A percentile compares a stretch with the other conserved stretches of the same genome.
phyloP scores from a whole-genome alignment of 805 yeast genomes.

The Kodamaea sagamina region DNA sequence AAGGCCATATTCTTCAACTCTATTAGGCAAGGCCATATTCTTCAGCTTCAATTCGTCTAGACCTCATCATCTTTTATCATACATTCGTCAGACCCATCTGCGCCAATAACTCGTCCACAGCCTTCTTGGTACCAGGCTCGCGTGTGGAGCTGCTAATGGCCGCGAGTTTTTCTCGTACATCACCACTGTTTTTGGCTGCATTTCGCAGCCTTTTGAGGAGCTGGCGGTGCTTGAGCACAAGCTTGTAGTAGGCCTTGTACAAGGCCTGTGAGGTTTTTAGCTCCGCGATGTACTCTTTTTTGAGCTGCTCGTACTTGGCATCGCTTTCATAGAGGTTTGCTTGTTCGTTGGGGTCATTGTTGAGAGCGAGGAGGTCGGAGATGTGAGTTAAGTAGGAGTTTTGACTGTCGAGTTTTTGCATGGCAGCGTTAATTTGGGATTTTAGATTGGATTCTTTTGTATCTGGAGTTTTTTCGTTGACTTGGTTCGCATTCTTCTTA shows the following conservation, averaged over 20 bases:
- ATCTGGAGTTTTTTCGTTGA: background rate
- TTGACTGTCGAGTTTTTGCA: conserved; percentile 16
- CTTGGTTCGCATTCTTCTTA: too few relatives aligned
- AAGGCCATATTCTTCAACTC: too few relatives aligned
- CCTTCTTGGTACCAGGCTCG: background rate
- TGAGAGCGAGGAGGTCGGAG: conserved; percentile 20
- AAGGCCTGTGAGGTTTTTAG: conserved; percentile 27
- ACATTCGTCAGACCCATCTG: background rate
- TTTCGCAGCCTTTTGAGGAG: conserved; percentile 4
- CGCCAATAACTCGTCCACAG: conserved; percentile 7
- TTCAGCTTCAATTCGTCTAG: too few relatives aligned
- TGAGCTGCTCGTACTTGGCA: conserved; percentile 22
- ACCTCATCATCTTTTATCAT: too few relatives aligned
- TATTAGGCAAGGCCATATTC: too few relatives aligned
- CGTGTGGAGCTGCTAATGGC: background rate
- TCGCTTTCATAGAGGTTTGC: conserved; percentile 14
- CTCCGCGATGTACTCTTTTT: conserved; percentile 31
- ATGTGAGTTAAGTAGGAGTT: conserved; percentile 25
- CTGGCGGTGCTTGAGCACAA: conserved; percentile 30
- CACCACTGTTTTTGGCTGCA: background rate
- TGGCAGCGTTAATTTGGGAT: conserved; percentile 2
- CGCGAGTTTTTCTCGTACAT: conserved; percentile 7
- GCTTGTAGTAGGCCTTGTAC: conserved; percentile 32
- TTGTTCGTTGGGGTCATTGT: conserved; percentile 14
- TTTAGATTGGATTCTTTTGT: background rate